These are phyloP conservation scores for Astragalus glycyphyllos DNA, from an alignment of 306 rosid genomes.

Conservation along the genomic window DNA sequence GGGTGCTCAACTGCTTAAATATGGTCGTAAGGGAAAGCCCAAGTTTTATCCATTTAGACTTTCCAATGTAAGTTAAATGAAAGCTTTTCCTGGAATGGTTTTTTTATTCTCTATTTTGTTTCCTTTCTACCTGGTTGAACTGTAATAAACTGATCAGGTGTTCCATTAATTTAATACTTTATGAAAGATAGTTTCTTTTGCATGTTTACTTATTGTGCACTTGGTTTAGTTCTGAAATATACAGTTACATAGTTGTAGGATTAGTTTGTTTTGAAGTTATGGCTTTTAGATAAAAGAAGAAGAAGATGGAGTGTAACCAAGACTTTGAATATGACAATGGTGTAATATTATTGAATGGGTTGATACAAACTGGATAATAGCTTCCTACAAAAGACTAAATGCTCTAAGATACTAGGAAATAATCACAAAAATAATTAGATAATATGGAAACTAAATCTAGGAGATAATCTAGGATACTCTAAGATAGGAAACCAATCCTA, in stretches of 20 bases:
- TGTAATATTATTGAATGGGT: too few species aligned
- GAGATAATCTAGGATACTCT: too few species aligned
- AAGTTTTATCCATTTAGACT: conserved; percentile 93
- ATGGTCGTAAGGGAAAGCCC: conserved; percentile 99
- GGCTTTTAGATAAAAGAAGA: too few species aligned
- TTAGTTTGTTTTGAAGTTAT: not conserved
- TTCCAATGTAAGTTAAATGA: conserved; percentile 71
- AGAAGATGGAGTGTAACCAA: too few species aligned
- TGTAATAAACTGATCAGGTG: conserved; percentile 10
- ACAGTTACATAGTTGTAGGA: not conserved
- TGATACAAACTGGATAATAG: too few species aligned
- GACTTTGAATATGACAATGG: too few species aligned
- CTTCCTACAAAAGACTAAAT: too few species aligned
- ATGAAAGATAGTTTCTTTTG: conserved; percentile 23
- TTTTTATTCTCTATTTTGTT: conserved; percentile 18
- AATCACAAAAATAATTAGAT: too few species aligned
- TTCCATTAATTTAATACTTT: not conserved
- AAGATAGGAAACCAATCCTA: too few species aligned
- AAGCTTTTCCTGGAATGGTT: conserved; percentile 32
- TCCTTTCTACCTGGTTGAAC: conserved; percentile 30
- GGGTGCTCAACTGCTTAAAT: conserved; percentile 93
- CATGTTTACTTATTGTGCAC: conserved; percentile 2
- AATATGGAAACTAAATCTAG: too few species aligned
- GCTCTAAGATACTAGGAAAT: too few species aligned
- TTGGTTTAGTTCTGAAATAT: not conserved